phyloP scores from a whole-genome alignment of 768 basidiomycete species.

The Gymnopilus dilepis region DNA sequence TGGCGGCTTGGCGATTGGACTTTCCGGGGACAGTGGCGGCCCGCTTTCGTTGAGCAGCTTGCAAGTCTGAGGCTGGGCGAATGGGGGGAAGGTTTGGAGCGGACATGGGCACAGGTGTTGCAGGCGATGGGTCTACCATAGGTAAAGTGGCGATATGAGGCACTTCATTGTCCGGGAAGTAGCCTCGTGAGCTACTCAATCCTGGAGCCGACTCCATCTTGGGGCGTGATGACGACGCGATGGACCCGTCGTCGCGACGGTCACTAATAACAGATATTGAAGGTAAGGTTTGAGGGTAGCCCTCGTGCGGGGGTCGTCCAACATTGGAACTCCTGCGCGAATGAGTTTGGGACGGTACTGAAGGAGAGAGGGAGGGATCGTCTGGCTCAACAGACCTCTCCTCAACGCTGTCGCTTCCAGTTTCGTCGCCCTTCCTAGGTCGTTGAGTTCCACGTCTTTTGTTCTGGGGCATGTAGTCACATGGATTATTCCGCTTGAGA shows the following conservation, averaged over 20 bases:
- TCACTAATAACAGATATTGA: conserved; percentile 47
- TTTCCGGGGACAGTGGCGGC: conserved; percentile 72
- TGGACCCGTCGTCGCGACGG: conserved; percentile 43
- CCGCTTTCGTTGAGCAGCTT: conserved; percentile 71
- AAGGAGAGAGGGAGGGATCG: conserved; percentile 63
- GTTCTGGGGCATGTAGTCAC: conserved; percentile 81
- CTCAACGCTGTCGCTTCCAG: conserved; percentile 72
- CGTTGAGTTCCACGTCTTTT: conserved; percentile 70
- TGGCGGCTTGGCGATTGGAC: conserved; percentile 59
- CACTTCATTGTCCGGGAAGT: conserved; percentile 66
- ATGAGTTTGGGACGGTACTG: conserved; percentile 50
- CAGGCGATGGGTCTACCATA: conserved; percentile 59
- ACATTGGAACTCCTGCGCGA: conserved; percentile 57
- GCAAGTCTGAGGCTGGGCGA: conserved; percentile 69
- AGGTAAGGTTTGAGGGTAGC: conserved; percentile 44
- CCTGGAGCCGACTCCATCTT: conserved; percentile 28
- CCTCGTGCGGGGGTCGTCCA: conserved; percentile 40
- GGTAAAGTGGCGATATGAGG: conserved; percentile 77
- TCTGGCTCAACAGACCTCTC: conserved; percentile 56
- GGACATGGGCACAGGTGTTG: conserved; percentile 62
- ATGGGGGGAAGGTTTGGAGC: conserved; percentile 68
- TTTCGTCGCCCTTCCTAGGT: conserved; percentile 67
- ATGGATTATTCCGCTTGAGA: conserved; percentile 75
- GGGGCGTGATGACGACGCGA: conserved; percentile 44
- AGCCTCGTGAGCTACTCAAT: conserved; percentile 35